These are phyloP conservation scores for Venturia pyrina DNA, from an alignment of 2,329 filamentous ascomycete species.

Conservation along the genomic window DNA sequence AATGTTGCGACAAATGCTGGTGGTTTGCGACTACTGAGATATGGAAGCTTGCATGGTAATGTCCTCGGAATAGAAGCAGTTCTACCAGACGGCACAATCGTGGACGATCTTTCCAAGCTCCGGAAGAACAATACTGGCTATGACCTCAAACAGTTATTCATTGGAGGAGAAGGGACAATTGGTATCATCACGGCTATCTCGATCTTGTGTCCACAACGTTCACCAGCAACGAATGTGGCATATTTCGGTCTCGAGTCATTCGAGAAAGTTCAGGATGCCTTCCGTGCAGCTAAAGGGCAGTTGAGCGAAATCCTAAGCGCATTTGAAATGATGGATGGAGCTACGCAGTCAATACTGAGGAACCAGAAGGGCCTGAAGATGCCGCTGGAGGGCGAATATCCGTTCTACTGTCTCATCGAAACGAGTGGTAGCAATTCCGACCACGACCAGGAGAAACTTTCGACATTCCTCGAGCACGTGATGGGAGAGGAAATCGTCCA, in stretches of 20 bases:
- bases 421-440: slow-evolving; percentile 91
- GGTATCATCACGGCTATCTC: slow-evolving; percentile 88
- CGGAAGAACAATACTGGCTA: slow-evolving; percentile 99
- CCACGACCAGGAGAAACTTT: slow-evolving; percentile 81
- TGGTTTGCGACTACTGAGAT: slow-evolving; percentile 77
- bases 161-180: slow-evolving; percentile 89
- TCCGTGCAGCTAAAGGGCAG: slow-evolving; percentile 78
- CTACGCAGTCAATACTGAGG: slow-evolving; percentile 69
- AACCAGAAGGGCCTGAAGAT: slow-evolving; percentile 64
- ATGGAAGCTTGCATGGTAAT: slow-evolving; percentile 88
- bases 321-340: slow-evolving; percentile 92
- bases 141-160: slow-evolving; percentile 93
- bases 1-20: slow-evolving; percentile 96
- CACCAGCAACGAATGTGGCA: slow-evolving; percentile 84
- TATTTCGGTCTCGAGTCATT: slow-evolving; percentile 88
- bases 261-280: slow-evolving; percentile 78
- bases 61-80: slow-evolving; percentile 91
- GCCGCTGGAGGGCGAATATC: slow-evolving; percentile 73
- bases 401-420: slow-evolving; percentile 95
- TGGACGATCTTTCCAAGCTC: slow-evolving; percentile 78
- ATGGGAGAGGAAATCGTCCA: slow-evolving; percentile 78
- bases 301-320: slow-evolving; percentile 93
- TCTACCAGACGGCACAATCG: slow-evolving; percentile 80
- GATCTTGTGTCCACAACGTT: slow-evolving; percentile 78
- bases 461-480: slow-evolving; percentile 81